Base-by-base conservation (phyloP, 106 monocot species). In the Vanilla planifolia region DNA sequence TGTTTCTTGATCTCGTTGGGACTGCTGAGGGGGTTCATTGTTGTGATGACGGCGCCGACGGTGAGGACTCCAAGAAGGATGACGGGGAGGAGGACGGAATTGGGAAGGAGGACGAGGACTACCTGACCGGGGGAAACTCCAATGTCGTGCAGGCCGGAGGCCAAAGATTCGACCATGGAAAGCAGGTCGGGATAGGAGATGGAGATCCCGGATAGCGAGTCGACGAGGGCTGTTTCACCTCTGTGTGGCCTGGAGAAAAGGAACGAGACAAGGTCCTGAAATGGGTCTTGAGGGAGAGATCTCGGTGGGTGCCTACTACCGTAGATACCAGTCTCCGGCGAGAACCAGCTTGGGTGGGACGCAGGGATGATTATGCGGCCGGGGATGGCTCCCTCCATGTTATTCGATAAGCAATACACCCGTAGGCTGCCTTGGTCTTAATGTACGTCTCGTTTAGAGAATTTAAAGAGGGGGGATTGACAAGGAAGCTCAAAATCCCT, bases 261-360 rank as follows among this genome's bases (percentile, higher is more conserved):
- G 62, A 75, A 74, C 22, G 92, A 67, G 50, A 76, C 73, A 26
- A 80, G 22, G 55, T 80, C 80, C 14, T 53, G 66, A 34, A 48
- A 55, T 6, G 73, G 80, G 65, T 71, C 45, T 11, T 51, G 40
- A 6, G 92, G 80, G 24, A 92, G 75, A 16, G 42, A 1, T 15
- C 58, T 59, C 13, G 69, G 67, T 7, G 62, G 9, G 78, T 87
- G 78, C n/a, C 45, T 78, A 84, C 80, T 81, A 62, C 15, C 56
- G 65, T 87, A 87, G 47, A 92, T 60, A 11, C 92, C 92, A 3
- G 83, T 75, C 51, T 60, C 50, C 6, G 71, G 73, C 51, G 44
- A 80, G 74, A 62, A 89, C 41, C 69, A 77, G 47, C 3, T 32
- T 4, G 60, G 58, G 32, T 7, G 15, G 22, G 44, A 16, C 4